Conservation (phyloP, 2,329 filamentous ascomycete genomes). For the Phialemoniopsis sp. region DNA sequence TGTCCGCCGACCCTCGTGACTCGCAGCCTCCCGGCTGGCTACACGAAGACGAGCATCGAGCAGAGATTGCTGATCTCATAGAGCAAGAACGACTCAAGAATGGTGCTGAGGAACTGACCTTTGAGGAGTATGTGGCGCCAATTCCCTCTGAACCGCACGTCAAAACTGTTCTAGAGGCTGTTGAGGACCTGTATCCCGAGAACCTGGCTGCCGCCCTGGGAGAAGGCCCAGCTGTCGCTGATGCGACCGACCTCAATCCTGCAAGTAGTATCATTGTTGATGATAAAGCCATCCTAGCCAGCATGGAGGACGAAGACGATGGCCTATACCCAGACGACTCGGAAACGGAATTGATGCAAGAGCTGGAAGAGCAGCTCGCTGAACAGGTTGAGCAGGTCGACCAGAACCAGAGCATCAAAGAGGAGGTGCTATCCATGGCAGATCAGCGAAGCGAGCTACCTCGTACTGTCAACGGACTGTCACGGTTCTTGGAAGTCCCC, state of each 20-base stretch:
- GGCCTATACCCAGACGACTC: conserved; percentile 46
- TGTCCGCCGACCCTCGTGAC: conserved; percentile 78
- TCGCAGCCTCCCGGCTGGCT: conserved; percentile 80
- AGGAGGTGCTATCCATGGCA: conserved; percentile 2
- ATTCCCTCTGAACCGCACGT: conserved; percentile 52
- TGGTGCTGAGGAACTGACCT: conserved; percentile 43
- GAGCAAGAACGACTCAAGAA: conserved; percentile 48
- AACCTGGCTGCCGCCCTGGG: conserved; percentile 51
- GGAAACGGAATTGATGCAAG: conserved; percentile 42
- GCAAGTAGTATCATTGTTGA: conserved; percentile 57
- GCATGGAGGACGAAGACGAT: conserved; percentile 34
- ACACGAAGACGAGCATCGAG: conserved; percentile 79
- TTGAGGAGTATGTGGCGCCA: conserved; percentile 61
- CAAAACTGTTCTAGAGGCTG: conserved; percentile 76
- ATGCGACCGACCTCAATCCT: conserved; percentile 20
- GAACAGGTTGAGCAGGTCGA: conserved; percentile 11
- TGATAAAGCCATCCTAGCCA: conserved; percentile 47
- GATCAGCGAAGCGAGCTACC: neutral
- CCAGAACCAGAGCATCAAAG: conserved; percentile 2
- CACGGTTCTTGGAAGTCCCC: no score
- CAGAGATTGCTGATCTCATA: conserved; percentile 61
- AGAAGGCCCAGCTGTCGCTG: conserved; percentile 21
- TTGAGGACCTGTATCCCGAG: conserved; percentile 79
- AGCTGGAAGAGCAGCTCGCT: conserved; percentile 10
- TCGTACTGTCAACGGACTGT: no score